Evolutionary conservation across 2,329 filamentous ascomycete genomes (phyloP), one percentile per base, ranked within the genome.

Genomic region (Venturia effusa): DNA sequence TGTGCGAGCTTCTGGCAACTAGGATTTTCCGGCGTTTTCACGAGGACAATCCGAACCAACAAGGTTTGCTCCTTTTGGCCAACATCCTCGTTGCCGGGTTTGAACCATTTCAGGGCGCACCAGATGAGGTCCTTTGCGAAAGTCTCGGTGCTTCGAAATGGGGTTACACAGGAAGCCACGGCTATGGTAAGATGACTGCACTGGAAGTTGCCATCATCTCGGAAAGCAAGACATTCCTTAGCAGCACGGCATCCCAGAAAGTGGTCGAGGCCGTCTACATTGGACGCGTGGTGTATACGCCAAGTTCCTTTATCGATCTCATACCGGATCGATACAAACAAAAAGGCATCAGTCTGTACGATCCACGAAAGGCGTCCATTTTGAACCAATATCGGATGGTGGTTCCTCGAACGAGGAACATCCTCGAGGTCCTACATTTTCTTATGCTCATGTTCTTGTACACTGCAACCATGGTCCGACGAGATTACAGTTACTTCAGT

Each of bases 241-340:
- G 86, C 73, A 87, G 88, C 48, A 88, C 88, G 0, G 88, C 90
- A 2, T 92, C 88, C 67, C 88, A 92, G 72, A 89, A 88, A 74
- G 88, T 95, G 24, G 87, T 94, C 37, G 84, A 89, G 68, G 90
- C 89, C 60, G 91, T 95, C 57, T 94, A 93, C 70, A 85, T 87
- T 48, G 90, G 90, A 5, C 82, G 88, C 40, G 83, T 95, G 66
- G 86, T 92, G 41, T 94, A 94, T 71, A 93, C 90, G 1, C 90
- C 90, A 0, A 90, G 87, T 0, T 86, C 86, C 0, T 92, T 90
- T 72, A 84, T 93, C 73, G 88, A 94, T 73, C 88, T 95, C 65
- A 85, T 95, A 59, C 90, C 90, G 0, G 90, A 94, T 72, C 86
- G 88, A 69, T 95, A 94, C 79, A 94, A 94, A 76, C 83, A 88